Evolutionary conservation across 1,284 basidiomycete genomes (phyloP), one percentile per base, ranked within the genome.

Genomic region (Kwoniella shivajii): DNA sequence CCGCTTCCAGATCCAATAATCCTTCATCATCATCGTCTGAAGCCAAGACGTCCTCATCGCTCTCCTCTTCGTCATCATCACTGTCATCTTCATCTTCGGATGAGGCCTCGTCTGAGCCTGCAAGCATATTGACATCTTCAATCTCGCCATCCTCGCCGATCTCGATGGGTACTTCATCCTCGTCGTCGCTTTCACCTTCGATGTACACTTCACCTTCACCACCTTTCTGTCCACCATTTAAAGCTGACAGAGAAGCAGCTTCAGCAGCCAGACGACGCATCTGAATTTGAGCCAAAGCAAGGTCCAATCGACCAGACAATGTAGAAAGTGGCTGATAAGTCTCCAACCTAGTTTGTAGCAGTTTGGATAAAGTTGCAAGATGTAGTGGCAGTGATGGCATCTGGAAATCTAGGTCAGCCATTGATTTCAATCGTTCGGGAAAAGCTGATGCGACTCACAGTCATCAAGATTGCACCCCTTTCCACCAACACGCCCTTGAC

Each of bases 401-500:
- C 64, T 63, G 54, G 51, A 57, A 30, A 20, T 30, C 48, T 49
- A 50, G 16, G 16, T 43, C 3, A 29, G 26, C 47, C 30, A 45
- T 36, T 34, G 18, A 4, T 16, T 4, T 13, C 18, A 11, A 38
- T 22, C 50, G 20, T 13, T 27, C 14, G 22, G 9, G 29, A n/a
- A 5, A 18, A 20, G 27, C 20, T 27, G 24, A 34, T 14, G 9
- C 11, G 5, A 83, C 87, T 68, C 66, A 93, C 92, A 41, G 93
- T 94, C 88, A 99, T 91, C 52, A 99, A 84, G 78, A 98, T 89
- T 1, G 88, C 89, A 56, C 92, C 89, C 74, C 98, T 93, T 39
- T 92, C 84, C 27, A 88, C 84, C 54, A 99, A 80, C 3, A 92
- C 89, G 10, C 87, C 87, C 75, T 88, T 88, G 50, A 98, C 84